A percentile compares a stretch with the other conserved stretches of the same genome.
phyloP scores from a whole-genome alignment of 805 yeast genomes.

The Saccharomyces kudriavzevii region DNA sequence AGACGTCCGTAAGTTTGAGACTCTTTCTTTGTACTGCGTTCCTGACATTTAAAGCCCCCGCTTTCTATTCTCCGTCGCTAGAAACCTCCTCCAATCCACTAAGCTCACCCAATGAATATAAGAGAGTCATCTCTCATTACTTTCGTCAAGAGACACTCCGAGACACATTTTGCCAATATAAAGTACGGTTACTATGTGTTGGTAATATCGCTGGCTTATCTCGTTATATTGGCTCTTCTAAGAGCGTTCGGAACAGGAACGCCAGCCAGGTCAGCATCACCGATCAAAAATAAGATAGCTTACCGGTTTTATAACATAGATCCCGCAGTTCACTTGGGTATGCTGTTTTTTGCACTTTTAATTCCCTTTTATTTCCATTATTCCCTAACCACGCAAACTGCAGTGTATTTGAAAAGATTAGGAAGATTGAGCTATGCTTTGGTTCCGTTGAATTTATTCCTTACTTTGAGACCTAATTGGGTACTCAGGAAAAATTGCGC shows the following conservation, averaged over 20 bases:
- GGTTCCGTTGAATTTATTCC: slow-evolving; percentile 47
- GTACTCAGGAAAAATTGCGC: slow-evolving; percentile 34
- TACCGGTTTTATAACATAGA: slow-evolving; percentile 32
- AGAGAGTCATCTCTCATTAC: background rate
- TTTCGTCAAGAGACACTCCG: slow-evolving; percentile 38
- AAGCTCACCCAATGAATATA: background rate
- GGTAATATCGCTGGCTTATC: slow-evolving; percentile 35
- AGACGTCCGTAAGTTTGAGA: background rate
- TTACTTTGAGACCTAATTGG: slow-evolving; percentile 51
- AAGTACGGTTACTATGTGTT: slow-evolving; percentile 53
- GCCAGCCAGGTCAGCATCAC: slow-evolving; percentile 10
- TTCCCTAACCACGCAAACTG: slow-evolving; percentile 22
- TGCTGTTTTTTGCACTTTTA: slow-evolving; percentile 29
- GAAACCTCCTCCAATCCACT: background rate
- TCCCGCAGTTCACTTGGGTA: slow-evolving; percentile 30
- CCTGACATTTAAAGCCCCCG: background rate
- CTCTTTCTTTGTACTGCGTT: background rate
- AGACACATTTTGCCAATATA: slow-evolving; percentile 47
- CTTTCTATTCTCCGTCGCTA: background rate
- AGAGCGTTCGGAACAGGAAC: slow-evolving; percentile 18
- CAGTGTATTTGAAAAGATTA: slow-evolving; percentile 40
- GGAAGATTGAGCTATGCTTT: slow-evolving; percentile 57
- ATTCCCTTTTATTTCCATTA: slow-evolving; percentile 29
- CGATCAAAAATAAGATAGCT: slow-evolving; percentile 31
- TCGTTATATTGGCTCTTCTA: slow-evolving; percentile 30